A percentile compares a stretch with the other conserved stretches of the same genome.
These are phyloP conservation scores for Fusarium incarnatum DNA, from an alignment of 2,329 filamentous ascomycete species.

Conservation along the genomic window DNA sequence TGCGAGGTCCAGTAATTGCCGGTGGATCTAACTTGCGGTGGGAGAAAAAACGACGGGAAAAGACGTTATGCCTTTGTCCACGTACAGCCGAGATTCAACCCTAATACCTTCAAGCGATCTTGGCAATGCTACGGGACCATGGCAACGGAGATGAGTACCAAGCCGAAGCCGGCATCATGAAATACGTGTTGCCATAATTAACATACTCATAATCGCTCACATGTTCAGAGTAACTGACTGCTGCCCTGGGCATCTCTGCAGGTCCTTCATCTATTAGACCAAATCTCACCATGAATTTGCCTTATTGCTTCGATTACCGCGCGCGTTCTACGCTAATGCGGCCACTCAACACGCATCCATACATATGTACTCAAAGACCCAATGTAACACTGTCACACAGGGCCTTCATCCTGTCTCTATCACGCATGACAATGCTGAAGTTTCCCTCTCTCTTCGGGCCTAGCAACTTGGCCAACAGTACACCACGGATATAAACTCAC, in stretches of 20 bases:
- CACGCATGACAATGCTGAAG: neutral
- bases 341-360: constrained; percentile 42
- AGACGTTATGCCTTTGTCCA: constrained; percentile 24
- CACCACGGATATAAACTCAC: constrained; percentile 4
- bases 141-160: constrained; percentile 13
- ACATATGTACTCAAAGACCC: neutral
- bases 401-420: constrained; percentile 21
- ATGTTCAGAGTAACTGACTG: neutral
- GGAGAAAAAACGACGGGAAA: constrained; percentile 9
- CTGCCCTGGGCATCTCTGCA: neutral
- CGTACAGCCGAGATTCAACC: constrained; percentile 37
- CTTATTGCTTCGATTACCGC: constrained; percentile 25
- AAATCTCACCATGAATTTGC: constrained; percentile 33
- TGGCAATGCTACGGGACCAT: constrained; percentile 24
- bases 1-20: constrained; percentile 27
- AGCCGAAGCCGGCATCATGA: constrained; percentile 9
- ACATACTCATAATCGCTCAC: constrained; percentile 3
- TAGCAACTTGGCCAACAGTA: constrained; percentile 14
- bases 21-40: constrained; percentile 39
- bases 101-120: constrained; percentile 32
- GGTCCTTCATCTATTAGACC: neutral
- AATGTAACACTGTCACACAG: constrained; percentile 2
- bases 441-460: constrained; percentile 2
- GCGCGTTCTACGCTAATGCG: constrained; percentile 43
- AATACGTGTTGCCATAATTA: neutral